Evolutionary conservation across 2,329 filamentous ascomycete genomes (phyloP).

Genomic region (Ophiocordyceps robertsii): DNA sequence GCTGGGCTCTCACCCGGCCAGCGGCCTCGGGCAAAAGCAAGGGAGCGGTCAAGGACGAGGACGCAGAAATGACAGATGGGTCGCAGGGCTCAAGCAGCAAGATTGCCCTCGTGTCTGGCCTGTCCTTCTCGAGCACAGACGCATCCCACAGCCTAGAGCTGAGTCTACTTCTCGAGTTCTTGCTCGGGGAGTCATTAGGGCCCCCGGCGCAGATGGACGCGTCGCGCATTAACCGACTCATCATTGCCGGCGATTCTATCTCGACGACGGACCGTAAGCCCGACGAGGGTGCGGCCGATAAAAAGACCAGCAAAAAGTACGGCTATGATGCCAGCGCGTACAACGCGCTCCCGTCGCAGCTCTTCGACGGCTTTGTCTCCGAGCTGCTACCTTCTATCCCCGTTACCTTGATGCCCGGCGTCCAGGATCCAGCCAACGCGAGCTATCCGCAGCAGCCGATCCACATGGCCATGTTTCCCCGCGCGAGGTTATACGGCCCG

Average conservation of each 20-base stretch:
- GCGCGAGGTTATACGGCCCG: constrained; percentile 53
- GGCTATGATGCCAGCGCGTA: constrained; percentile 85
- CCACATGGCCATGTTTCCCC: constrained; percentile 81
- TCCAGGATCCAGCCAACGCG: constrained; percentile 74
- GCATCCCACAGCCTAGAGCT: constrained; percentile 60
- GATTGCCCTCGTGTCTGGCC: constrained; percentile 77
- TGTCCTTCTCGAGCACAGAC: constrained; percentile 67
- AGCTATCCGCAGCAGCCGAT: constrained; percentile 87
- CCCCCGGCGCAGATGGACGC: constrained; percentile 43
- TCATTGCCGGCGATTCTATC: constrained; percentile 88
- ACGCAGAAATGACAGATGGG: constrained; percentile 44
- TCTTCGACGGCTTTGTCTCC: constrained; percentile 72
- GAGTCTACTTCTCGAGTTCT: constrained; percentile 70
- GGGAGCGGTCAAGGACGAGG: constrained; percentile 25
- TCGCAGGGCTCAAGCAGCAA: constrained; percentile 29
- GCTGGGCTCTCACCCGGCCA: constrained; percentile 58
- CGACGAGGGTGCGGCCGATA: constrained; percentile 28
- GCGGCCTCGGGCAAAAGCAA: constrained; percentile 16
- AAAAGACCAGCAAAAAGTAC: constrained; percentile 60
- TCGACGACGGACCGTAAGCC: constrained; percentile 40
- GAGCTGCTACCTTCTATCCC: constrained; percentile 75
- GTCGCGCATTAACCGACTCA: constrained; percentile 63
- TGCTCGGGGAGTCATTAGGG: constrained; percentile 68
- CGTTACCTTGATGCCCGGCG: constrained; percentile 77
- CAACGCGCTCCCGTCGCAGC: constrained; percentile 71